A percentile compares a stretch with the other conserved stretches of the same genome.
Conservation (phyloP, 768 basidiomycete species). For the Mycena kentingensis region DNA sequence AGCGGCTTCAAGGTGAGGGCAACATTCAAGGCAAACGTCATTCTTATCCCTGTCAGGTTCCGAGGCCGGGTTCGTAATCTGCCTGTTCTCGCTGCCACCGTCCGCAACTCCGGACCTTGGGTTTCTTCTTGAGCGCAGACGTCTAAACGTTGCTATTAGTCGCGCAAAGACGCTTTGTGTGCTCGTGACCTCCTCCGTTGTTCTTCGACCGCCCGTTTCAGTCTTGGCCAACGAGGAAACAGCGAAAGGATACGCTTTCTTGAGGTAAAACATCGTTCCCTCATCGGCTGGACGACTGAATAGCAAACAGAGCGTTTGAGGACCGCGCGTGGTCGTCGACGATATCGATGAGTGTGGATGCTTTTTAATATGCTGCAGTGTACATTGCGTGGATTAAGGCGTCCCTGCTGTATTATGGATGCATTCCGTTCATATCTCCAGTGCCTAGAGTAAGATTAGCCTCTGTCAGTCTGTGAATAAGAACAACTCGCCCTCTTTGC, state of each 20-base stretch:
- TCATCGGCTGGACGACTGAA: not conserved
- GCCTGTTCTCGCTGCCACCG: conserved; percentile 49
- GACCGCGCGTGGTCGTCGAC: conserved; percentile 50
- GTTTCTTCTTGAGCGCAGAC: conserved; percentile 49
- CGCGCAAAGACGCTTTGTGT: conserved; percentile 55
- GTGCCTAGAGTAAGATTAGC: not conserved
- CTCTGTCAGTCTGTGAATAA: conserved; percentile 22
- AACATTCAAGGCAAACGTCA: not conserved
- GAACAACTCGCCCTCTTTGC: conserved; percentile 15
- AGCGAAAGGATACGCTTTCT: conserved; percentile 49
- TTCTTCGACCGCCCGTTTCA: conserved; percentile 47
- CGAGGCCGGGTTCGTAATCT: conserved; percentile 56
- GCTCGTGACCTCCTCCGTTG: conserved; percentile 44
- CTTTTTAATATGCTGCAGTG: conserved; percentile 24
- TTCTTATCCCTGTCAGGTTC: conserved; percentile 38
- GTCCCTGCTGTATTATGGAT: not conserved
- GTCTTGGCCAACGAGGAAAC: conserved; percentile 46
- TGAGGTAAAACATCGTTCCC: conserved; percentile 26
- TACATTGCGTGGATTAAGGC: not conserved
- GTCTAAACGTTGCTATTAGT: conserved; percentile 56
- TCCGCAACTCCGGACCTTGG: conserved; percentile 38
- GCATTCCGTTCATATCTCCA: not conserved
- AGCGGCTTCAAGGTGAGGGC: conserved; percentile 48
- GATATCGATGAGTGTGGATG: conserved; percentile 39
- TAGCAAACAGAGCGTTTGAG: conserved; percentile 43